Base-by-base conservation (phyloP, 352 stramenopile genomes). In the Pythium monospermum region DNA sequence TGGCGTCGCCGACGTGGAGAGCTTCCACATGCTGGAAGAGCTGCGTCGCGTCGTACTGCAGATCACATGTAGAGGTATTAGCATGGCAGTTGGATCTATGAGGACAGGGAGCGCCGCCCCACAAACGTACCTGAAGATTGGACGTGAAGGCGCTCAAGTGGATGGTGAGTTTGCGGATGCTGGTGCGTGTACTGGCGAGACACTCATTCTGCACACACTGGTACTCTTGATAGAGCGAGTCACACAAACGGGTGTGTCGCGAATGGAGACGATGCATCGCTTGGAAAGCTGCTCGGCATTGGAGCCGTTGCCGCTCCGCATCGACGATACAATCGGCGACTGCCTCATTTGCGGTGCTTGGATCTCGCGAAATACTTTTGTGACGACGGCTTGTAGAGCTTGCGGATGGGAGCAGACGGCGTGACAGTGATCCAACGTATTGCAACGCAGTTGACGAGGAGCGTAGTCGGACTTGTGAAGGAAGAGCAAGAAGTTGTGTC, bases 111-210 rank as follows among this genome's bases (percentile, higher is more conserved):
- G 39, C 22, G 31, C 39, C n/a, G 19, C 18, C 5, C 21, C 45
- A 43, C 33, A n/a, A 27, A 27, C 22, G 2, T 55, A 67, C 59
- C 59, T 67, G 61, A 15, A 69, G 38, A 39, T 65, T 69, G 3
- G 61, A 69, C 3, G 61, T 69, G 42, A 69, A 69, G 12, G 61
- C 55, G 18, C 61, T 69, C 4, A 69, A 47, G 37, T 69, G 61
- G 33, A 69, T 59, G 12, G 64, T 50, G 15, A 69, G 43, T 28
- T 69, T 69, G 19, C 61, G 41, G 35, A 69, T 69, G 42, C 50
- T 65, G n/a, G 19, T 60, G 35, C 27, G 31, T 4, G 51, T 62
- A 15, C 51, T 62, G 2, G 45, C 51, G 13, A 69, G 41, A 30
- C 61, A 65, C 15, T 65, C 56, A 36, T 40, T 59, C 4, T 65